Evolutionary conservation across 2,329 filamentous ascomycete species (phyloP).

Genomic region (Colletotrichum tropicale): DNA sequence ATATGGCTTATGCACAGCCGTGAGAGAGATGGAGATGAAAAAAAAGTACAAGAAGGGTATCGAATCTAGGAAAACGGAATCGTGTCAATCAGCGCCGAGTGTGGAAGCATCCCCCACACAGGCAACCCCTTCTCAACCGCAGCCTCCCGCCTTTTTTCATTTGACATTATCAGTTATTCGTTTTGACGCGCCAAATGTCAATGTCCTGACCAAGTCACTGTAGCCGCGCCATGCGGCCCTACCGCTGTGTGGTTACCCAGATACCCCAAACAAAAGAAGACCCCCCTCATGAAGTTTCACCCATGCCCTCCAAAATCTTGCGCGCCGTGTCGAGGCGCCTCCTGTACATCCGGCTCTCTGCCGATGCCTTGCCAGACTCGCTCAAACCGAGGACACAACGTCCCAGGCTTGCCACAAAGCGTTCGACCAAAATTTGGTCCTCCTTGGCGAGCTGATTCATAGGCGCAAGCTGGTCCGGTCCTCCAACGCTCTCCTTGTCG

Average conservation of each 20-base stretch:
- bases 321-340: constrained; percentile 77
- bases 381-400: constrained; percentile 64
- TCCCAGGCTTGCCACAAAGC: constrained; percentile 63
- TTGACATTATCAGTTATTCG: constrained; percentile 17
- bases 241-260: neutral
- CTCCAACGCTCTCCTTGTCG: constrained; percentile 34
- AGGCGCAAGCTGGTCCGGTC: constrained; percentile 38
- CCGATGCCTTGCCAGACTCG: constrained; percentile 56
- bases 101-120: neutral
- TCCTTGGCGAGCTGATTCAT: constrained; percentile 56
- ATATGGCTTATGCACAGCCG: neutral
- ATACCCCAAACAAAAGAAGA: constrained; percentile 6
- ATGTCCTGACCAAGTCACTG: neutral
- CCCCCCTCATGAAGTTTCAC: constrained; percentile 33
- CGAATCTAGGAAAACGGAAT: constrained; percentile 26
- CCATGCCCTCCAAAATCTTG: constrained; percentile 72
- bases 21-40: neutral
- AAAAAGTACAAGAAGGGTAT: constrained; percentile 28
- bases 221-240: neutral
- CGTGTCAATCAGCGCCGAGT: neutral
- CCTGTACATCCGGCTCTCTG: constrained; percentile 69
- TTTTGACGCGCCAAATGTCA: constrained; percentile 3
- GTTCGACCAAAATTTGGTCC: constrained; percentile 65
- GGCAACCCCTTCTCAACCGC: neutral
- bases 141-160: constrained; percentile 8